phyloP scores from a whole-genome alignment of 83 land plant genomes.

The Larix sibirica region DNA sequence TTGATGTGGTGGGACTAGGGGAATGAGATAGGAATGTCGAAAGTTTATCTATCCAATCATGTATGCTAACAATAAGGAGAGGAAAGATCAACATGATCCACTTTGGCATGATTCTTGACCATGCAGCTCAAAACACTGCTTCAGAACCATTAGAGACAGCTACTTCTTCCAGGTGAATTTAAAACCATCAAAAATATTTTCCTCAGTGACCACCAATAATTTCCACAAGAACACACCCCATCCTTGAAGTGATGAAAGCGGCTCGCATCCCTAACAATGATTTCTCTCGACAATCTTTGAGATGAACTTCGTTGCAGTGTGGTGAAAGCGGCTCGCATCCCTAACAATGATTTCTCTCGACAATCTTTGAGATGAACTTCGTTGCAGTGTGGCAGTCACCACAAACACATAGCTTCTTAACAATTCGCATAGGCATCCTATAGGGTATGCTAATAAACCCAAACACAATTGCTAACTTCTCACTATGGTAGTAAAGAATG shows the following conservation, averaged over 20 bases:
- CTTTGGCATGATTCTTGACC: too few species aligned
- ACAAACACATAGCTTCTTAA: not conserved
- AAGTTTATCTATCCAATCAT: too few species aligned
- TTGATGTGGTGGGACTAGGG: too few species aligned
- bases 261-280: constrained; percentile 54
- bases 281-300: constrained; percentile 18
- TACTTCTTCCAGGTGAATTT: too few species aligned
- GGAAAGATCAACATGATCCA: too few species aligned
- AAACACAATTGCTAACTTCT: constrained; percentile 11
- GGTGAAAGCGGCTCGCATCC: constrained; percentile 61
- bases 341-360: constrained; percentile 36
- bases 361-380: not conserved
- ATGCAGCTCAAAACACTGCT: too few species aligned
- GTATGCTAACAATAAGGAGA: too few species aligned
- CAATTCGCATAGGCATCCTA: not conserved
- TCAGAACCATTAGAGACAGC: too few species aligned
- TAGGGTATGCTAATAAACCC: not conserved
- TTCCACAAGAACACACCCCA: constrained; percentile 55
- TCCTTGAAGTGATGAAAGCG: constrained; percentile 59
- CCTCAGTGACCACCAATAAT: constrained; percentile 47
- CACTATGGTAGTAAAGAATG: not conserved
- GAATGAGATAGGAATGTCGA: too few species aligned
- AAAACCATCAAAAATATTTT: not conserved
- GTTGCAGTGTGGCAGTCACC: not conserved
- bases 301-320: not conserved